These are phyloP conservation scores for Oryza australiensis DNA, from an alignment of 176 grass and related monocot genomes.

Conservation along the genomic window DNA sequence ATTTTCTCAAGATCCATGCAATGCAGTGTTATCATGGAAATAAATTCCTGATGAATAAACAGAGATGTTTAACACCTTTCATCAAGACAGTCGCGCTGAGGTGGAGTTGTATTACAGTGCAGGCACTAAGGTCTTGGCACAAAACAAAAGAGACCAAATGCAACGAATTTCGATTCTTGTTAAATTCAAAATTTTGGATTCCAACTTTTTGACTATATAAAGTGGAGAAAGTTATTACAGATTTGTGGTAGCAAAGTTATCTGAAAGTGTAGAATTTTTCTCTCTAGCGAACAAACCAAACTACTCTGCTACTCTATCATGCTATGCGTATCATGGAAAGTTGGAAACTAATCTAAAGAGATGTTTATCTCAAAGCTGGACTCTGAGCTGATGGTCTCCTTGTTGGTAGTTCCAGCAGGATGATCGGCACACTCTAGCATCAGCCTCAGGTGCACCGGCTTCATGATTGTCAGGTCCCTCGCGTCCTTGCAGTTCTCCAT, in stretches of 20 bases:
- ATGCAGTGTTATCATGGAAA: too few relatives aligned
- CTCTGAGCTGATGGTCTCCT: slow-evolving; percentile 77
- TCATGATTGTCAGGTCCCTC: slow-evolving; percentile 57
- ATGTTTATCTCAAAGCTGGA: slow-evolving; percentile 57
- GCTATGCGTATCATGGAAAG: neutral
- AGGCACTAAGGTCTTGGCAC: too few relatives aligned
- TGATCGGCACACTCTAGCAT: slow-evolving; percentile 68
- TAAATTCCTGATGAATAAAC: too few relatives aligned
- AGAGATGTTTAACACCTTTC: too few relatives aligned
- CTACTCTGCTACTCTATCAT: slow-evolving; percentile 10
- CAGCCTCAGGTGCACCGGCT: slow-evolving; percentile 64
- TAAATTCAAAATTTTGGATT: too few relatives aligned
- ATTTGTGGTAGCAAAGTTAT: neutral
- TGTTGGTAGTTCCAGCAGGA: slow-evolving; percentile 61
- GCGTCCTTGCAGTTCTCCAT: slow-evolving; percentile 28
- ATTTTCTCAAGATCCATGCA: too few relatives aligned
- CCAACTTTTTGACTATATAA: too few relatives aligned
- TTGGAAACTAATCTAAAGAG: slow-evolving; percentile 37
- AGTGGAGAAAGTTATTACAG: too few relatives aligned
- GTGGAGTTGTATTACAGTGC: too few relatives aligned
- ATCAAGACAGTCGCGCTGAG: too few relatives aligned
- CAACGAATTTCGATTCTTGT: too few relatives aligned
- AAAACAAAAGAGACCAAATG: too few relatives aligned
- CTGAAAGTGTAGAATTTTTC: neutral
- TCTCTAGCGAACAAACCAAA: neutral